Conservation (phyloP, 768 basidiomycete genomes). For the Psilocybe subaeruginosa region DNA sequence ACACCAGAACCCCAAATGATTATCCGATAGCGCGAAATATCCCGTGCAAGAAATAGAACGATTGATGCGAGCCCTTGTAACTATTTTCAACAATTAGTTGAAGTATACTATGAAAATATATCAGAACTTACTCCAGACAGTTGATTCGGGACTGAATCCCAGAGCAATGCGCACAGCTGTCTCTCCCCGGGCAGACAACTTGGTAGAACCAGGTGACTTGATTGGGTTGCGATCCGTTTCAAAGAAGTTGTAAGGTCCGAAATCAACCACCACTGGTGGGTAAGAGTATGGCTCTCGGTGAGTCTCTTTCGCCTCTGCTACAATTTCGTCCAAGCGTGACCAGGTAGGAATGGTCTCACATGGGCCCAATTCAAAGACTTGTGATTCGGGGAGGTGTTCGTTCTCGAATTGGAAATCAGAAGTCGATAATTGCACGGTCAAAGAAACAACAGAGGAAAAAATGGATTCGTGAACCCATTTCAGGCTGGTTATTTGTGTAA, state of each 20-base stretch:
- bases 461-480: conserved; percentile 26
- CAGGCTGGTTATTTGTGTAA: conserved; percentile 36
- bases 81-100: conserved; percentile 22
- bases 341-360: conserved; percentile 27
- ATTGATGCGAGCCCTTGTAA: conserved; percentile 37
- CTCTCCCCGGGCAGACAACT: conserved; percentile 23
- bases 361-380: conserved; percentile 34
- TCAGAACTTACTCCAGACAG: conserved; percentile 39
- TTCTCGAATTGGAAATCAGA: conserved; percentile 23
- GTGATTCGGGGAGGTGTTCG: conserved; percentile 22
- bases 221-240: conserved; percentile 19
- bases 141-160: conserved; percentile 31
- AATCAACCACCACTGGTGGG: conserved; percentile 40
- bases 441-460: conserved; percentile 28
- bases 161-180: conserved; percentile 32
- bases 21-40: conserved; percentile 42
- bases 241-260: conserved; percentile 42
- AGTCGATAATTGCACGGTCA: conserved; percentile 24
- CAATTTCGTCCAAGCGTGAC: conserved; percentile 28
- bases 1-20: conserved; percentile 50
- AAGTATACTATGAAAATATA: neutral
- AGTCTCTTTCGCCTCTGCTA: conserved; percentile 30
- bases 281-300: conserved; percentile 10
- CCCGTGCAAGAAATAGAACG: conserved; percentile 39
- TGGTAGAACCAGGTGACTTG: neutral